Evolutionary conservation across 805 yeast genomes (phyloP), one percentile per base, ranked within the genome.

Genomic region (Suhomyces faveliae): DNA sequence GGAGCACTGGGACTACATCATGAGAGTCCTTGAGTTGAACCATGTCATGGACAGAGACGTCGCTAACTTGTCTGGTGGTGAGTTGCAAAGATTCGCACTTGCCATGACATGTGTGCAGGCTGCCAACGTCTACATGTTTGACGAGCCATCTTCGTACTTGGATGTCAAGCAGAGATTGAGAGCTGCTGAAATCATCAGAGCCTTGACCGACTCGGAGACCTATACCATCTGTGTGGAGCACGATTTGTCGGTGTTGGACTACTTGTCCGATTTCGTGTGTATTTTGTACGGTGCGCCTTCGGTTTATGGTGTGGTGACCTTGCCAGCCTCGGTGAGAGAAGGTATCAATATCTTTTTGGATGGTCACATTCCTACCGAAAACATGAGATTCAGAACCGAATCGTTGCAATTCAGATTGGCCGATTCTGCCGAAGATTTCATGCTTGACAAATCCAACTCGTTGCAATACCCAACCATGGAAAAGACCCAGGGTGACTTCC

Each of bases 111-210:
- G 96, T 78, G 90, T 91, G 41, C 98, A 92, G 73, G 77, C 75
- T 25, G 98, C 98, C 48, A 87, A 89, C 59, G 98, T 94, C 40
- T 94, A 94, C 74, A 94, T 94, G 99, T 94, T 94, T 71, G 99
- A 94, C 74, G 99, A 94, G 77, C 99, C 99, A 41, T 91, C 98
- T 15, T 94, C 99, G 9, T 94, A 94, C 73, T 76, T 94, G 69
- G 99, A 94, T 80, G 98, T 94, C 57, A 94, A 94, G 74, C 99
- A 94, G 75, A 92, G 99, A 83, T 81, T 94, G 71, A 87, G 94
- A 61, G 99, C 99, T 48, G 99, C 99, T 50, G 84, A 83, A 68
- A 86, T 89, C 64, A 94, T 94, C 60, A 85, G 99, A 73, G 84
- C 94, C 15, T 74, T 94, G 56, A 77, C 94, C 61, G 77, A 72